These are phyloP conservation scores for Paramecium biaurelia DNA, from an alignment of 73 alveolate species.

Conservation along the genomic window DNA sequence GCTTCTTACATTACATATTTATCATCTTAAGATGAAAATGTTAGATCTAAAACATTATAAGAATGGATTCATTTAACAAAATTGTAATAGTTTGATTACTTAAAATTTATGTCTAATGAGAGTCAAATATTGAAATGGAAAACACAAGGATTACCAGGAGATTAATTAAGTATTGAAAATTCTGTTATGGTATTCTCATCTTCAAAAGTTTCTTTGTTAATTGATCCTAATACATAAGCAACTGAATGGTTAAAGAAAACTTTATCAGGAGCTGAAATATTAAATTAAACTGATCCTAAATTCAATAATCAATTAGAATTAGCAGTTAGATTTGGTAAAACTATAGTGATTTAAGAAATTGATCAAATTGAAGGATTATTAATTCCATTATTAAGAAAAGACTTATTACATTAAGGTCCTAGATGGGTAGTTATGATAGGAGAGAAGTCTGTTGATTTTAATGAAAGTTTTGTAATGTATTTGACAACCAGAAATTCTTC, in stretches of 20 bases:
- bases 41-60: conserved; percentile 82
- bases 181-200: conserved; percentile 96
- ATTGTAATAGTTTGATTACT: conserved; percentile 72
- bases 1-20: conserved; percentile 96
- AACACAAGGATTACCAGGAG: conserved; percentile 99
- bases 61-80: conserved; percentile 87
- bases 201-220: conserved; percentile 92
- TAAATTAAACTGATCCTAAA: conserved; percentile 94
- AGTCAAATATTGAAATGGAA: conserved; percentile 96
- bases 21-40: conserved; percentile 94
- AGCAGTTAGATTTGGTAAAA: conserved; percentile 98
- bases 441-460: conserved; percentile 98
- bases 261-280: conserved; percentile 69
- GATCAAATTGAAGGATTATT: conserved; percentile 98
- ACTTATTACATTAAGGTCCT: conserved; percentile 98
- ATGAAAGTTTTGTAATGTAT: conserved; percentile 93
- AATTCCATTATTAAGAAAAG: conserved; percentile 98
- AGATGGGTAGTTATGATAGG: conserved; percentile 96
- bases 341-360: conserved; percentile 93
- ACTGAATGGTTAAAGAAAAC: conserved; percentile 96
- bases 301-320: conserved; percentile 95
- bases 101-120: conserved; percentile 94
- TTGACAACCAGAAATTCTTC: conserved; percentile 97
- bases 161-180: conserved; percentile 97
- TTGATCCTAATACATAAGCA: conserved; percentile 99